phyloP scores from a whole-genome alignment of 2,329 filamentous ascomycete species.

The Herpotrichia juniperi region DNA sequence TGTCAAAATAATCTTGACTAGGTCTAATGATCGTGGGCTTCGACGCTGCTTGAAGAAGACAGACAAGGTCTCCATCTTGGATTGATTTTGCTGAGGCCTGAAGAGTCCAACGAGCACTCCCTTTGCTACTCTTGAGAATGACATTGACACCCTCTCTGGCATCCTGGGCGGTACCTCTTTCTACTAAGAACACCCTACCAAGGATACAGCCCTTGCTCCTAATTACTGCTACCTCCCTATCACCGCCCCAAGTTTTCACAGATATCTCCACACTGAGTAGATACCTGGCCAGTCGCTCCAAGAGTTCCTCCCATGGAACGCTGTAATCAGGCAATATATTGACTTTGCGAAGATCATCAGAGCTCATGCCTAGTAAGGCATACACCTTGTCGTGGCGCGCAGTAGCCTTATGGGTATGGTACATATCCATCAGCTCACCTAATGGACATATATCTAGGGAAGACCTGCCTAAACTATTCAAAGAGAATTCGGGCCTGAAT shows the following conservation, averaged over 20 bases:
- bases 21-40: too few species aligned
- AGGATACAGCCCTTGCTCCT: constrained; percentile 12
- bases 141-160: constrained; percentile 7
- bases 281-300: too few species aligned
- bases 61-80: too few species aligned
- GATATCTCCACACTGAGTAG: constrained; percentile 15
- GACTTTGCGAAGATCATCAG: constrained; percentile 12
- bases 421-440: too few species aligned
- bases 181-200: constrained; percentile 11
- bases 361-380: constrained; percentile 23
- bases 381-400: constrained; percentile 20
- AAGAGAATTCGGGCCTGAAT: constrained; percentile 14
- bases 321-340: constrained; percentile 13
- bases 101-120: too few species aligned
- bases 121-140: too few species aligned
- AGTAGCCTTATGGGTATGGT: constrained; percentile 16
- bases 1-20: too few species aligned
- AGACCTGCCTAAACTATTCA: constrained; percentile 6
- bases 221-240: constrained; percentile 15
- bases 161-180: not conserved
- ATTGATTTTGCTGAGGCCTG: too few species aligned
- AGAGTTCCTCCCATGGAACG: constrained; percentile 17
- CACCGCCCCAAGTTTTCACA: constrained; percentile 13
- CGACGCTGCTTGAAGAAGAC: too few species aligned
- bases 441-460: constrained; percentile 16